Evolutionary conservation across 192 early-diverging fungal genomes (phyloP), one percentile per base, ranked within the genome.

Genomic region (Mortierella hygrophila): DNA sequence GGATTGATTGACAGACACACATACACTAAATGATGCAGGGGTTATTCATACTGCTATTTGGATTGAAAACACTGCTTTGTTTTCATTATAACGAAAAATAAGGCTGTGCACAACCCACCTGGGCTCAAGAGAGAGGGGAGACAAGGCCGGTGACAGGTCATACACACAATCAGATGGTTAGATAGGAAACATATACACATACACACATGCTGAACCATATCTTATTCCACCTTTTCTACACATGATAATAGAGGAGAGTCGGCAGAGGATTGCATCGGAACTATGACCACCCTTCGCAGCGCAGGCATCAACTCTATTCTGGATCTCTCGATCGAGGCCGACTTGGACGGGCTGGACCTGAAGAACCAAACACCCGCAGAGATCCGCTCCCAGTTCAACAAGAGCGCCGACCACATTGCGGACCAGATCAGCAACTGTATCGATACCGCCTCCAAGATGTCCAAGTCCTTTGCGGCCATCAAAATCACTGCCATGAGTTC

Each of bases 401-500:
- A 90, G 73, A 90, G 90, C 72, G 94, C 96, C 44, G 94, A 94
- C 63, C 88, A 92, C 21, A 91, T 96, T 76, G 91, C 93, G 13
- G 88, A 90, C 41, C 89, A 93, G 89, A 94, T 94, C 83, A 91
- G 92, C 70, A 90, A 96, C 57, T 93, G 93, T 78, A 92, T 97
- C 83, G 88, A 94, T 41, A 95, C 95, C 72, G 96, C 95, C 29
- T 81, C 82, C 76, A 91, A 83, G 8, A 89, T 92, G 70, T 91
- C 93, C 0, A 92, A 93, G 46, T 92, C 92, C 65, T 97, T 97
- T 90, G 93, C 95, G 21, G 98, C 98, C 15, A 82, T 95, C 84
- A 99, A 99, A 84, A 83, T 99, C 49, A 97, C 98, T 46, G 96
- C 96, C 9, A 93, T 98, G 65, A 85, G 93, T 1, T 94, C 95